Evolutionary conservation across 1,284 basidiomycete genomes (phyloP), one percentile per base, ranked within the genome.

Genomic region (Thecaphora thlaspeos): DNA sequence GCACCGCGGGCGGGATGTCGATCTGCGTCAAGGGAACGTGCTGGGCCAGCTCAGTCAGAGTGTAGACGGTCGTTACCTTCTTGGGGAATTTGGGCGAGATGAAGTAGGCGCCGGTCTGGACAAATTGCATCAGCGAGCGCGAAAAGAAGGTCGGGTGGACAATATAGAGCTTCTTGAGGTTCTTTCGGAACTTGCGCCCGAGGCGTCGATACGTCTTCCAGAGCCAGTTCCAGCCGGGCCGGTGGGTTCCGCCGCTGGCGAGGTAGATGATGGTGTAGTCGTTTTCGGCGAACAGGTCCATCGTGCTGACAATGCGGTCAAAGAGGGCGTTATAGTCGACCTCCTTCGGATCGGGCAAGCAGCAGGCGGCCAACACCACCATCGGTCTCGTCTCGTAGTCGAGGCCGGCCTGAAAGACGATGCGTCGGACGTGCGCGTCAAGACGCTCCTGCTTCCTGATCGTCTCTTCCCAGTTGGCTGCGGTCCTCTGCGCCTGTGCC

Each of bases 71-170:
- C 30, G 82, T 79, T 59, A 91, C 83, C 80, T 91, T 91, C 66
- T 86, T 85, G 75, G 88, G 88, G 80, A 91, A 91, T 77, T 91
- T 91, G 26, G 89, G 89, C 85, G 87, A 88, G 69, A 91, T 88
- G 60, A 91, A 86, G 39, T 88, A 88, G 4, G 88, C 88, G 39
- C 89, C 89, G 46, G 91, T 81, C 10, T 88, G 88, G 75, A 91
- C 88, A 10, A 91, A 79, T 86, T 90, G 88, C 88, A 71, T 28
- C 40, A 51, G 34, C 14, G 48, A 53, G 19, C 55, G 90, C 5
- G 89, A 87, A 79, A 90, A 91, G 78, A 89, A 89, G 2, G 87
- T 88, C 1, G 89, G 87, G 71, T 91, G 89, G 2, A 91, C 86
- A 60, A 91, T 88, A 78, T 86, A 89, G 86, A 91, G 73, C 73